Evolutionary conservation across 1,284 basidiomycete genomes (phyloP).

Genomic region (Thecaphora thlaspeos): DNA sequence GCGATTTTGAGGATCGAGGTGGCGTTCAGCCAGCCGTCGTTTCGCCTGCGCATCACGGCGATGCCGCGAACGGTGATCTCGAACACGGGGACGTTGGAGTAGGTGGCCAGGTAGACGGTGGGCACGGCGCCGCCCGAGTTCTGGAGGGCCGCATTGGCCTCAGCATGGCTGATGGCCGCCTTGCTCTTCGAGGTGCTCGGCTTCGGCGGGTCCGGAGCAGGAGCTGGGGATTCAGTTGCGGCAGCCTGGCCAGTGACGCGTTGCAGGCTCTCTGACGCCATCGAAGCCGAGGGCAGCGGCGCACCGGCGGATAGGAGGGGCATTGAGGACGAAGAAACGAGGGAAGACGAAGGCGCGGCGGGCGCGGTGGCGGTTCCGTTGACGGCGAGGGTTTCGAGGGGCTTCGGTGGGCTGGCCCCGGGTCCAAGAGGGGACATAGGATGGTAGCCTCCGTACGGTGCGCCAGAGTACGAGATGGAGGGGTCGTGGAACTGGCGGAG

Average conservation of each 20-base stretch:
- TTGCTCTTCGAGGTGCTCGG: background rate
- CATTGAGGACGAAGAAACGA: no score
- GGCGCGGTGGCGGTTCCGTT: background rate
- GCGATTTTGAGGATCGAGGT: conserved; percentile 99
- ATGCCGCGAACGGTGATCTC: conserved; percentile 77
- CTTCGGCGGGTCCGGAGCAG: conserved; percentile 5
- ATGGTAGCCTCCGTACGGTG: background rate
- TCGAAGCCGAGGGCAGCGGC: conserved; percentile 7
- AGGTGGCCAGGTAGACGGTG: conserved; percentile 56
- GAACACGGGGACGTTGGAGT: conserved; percentile 61
- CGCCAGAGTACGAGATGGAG: background rate
- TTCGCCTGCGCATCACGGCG: conserved; percentile 93
- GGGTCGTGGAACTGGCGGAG: background rate
- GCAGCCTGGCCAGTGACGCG: conserved; percentile 24
- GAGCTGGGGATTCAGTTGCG: conserved; percentile 5
- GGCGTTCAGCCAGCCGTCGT: conserved; percentile 89
- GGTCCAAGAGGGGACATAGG: no score
- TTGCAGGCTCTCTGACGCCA: conserved; percentile 29
- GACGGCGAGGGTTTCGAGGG: no score
- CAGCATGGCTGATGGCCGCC: conserved; percentile 23
- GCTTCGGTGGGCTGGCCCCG: no score
- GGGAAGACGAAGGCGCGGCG: background rate
- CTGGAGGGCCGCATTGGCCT: conserved; percentile 35
- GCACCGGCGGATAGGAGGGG: no score
- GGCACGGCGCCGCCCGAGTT: conserved; percentile 34